Percentiles rank a stretch among this genome's conserved stretches.
Evolutionary conservation across 2,329 filamentous ascomycete genomes (phyloP).

Genomic region (Lithohypha guttulata): DNA sequence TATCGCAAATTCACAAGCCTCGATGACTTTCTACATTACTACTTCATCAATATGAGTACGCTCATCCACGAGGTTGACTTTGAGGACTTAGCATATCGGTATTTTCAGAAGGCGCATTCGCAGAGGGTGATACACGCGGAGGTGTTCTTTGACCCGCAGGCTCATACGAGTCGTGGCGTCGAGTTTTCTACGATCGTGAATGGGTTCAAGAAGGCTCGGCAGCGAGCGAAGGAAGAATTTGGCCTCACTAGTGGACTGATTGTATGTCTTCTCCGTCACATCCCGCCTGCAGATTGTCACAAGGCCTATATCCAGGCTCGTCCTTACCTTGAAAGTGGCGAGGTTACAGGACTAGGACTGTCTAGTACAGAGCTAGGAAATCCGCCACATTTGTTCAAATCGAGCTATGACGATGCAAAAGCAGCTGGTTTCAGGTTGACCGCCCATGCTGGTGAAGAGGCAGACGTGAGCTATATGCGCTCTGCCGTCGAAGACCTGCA

Average conservation of each 20-base stretch:
- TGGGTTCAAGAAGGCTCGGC: slow-evolving; percentile 52
- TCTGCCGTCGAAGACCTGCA: slow-evolving; percentile 52
- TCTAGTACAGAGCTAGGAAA: slow-evolving; percentile 51
- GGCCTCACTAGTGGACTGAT: slow-evolving; percentile 57
- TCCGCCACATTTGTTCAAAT: slow-evolving; percentile 48
- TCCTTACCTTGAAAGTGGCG: slow-evolving; percentile 37
- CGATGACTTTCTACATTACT: slow-evolving; percentile 65
- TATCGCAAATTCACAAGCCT: slow-evolving; percentile 60
- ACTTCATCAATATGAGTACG: slow-evolving; percentile 66
- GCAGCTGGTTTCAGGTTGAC: slow-evolving; percentile 48
- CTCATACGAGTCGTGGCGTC: slow-evolving; percentile 56
- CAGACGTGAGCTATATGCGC: slow-evolving; percentile 54
- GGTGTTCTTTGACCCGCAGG: slow-evolving; percentile 73
- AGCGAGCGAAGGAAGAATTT: slow-evolving; percentile 50
- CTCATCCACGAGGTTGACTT: slow-evolving; percentile 56
- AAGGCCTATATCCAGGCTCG: slow-evolving; percentile 17
- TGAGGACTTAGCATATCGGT: slow-evolving; percentile 60
- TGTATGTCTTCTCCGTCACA: slow-evolving; percentile 55
- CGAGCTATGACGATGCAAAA: slow-evolving; percentile 48
- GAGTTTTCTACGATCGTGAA: slow-evolving; percentile 51
- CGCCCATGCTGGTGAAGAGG: slow-evolving; percentile 67
- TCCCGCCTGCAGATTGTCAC: slow-evolving; percentile 14
- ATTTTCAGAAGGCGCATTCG: slow-evolving; percentile 53
- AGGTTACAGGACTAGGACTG: slow-evolving; percentile 54
- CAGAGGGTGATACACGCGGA: slow-evolving; percentile 64